Base-by-base conservation (phyloP, 225 moss, liverwort and hornwort genomes). In the Neckera pumila region DNA sequence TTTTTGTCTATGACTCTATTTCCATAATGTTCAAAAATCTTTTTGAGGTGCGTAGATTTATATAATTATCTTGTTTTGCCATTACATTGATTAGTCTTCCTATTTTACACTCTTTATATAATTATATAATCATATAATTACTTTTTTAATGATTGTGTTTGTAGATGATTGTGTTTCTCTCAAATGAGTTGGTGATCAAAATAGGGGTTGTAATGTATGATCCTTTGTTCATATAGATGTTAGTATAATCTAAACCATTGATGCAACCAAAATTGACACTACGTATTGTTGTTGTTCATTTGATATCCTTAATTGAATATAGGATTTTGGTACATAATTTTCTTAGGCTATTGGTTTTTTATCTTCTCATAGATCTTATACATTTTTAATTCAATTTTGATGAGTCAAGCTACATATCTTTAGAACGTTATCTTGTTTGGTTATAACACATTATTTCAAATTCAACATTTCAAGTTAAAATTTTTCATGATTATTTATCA, bases 31-130 rank as follows among this genome's bases (percentile, higher is more conserved):
- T 36, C 20, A 20, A 34, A 13, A 34, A 22, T 53, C 13, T 53
- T 76, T 49, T 75, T 0, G 0, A 49, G 12, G 13, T 20, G 13
- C 0, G 0, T 13, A 76, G 8, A 2, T 76, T 49, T 33, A 51
- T 20, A 33, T 49, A 49, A 3, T 33, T 33, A 20, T 51, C 20
- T 75, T 33, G 49, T 12, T 33, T 33, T 31, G 7, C 2, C 1
- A 13, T 49, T 12, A 33, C 18, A 47, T 49, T 47, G 19, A 31
- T 31, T 0, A 31, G 0, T 18, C 11, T 31, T 31, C 7, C 2
- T 19, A 34, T 33, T 49, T 21, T 14, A 51, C 0, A 51, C 2
- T 51, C 14, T 22, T 33, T 51, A 34, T 2, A 34, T 76, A 33
- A 33, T 34, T 34, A 51, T 2, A 34, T 76, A 33, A 33, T 34